These are phyloP conservation scores for Blastobotrys parvus DNA, from an alignment of 805 yeast species.

Conservation along the genomic window DNA sequence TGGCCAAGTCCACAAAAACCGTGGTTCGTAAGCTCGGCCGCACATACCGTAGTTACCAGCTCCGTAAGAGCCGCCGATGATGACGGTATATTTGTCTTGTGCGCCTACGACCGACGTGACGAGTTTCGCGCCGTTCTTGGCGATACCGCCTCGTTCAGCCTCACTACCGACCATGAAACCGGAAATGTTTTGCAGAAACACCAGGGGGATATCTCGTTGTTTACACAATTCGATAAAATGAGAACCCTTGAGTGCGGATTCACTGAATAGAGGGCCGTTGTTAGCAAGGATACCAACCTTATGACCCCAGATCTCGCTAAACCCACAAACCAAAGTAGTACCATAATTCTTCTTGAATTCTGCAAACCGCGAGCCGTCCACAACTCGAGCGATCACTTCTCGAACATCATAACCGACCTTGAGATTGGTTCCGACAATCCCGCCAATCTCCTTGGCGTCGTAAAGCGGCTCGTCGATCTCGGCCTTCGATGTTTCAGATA, in stretches of 20 bases:
- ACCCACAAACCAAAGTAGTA: constrained; percentile 25
- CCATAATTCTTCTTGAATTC: constrained; percentile 27
- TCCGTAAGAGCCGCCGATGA: constrained; percentile 28
- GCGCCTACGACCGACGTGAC: constrained; percentile 29
- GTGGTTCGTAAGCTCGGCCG: constrained; percentile 27
- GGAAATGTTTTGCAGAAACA: constrained; percentile 26
- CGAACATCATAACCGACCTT: constrained; percentile 24
- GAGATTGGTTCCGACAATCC: constrained; percentile 25
- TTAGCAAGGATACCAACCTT: constrained; percentile 27
- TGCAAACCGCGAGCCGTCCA: constrained; percentile 25
- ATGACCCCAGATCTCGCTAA: constrained; percentile 24
- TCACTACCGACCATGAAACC: constrained; percentile 30
- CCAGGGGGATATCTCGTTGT: constrained; percentile 26
- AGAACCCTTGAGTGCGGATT: constrained; percentile 27
- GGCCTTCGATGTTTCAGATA: background rate
- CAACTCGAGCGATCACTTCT: constrained; percentile 27
- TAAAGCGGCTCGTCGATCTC: constrained; percentile 22
- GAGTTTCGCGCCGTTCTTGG: constrained; percentile 28
- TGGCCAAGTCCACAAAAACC: constrained; percentile 29
- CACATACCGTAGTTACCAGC: constrained; percentile 31
- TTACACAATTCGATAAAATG: constrained; percentile 28
- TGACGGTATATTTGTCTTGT: constrained; percentile 25
- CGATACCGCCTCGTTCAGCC: constrained; percentile 28
- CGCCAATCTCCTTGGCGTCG: constrained; percentile 23
- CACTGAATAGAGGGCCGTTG: constrained; percentile 26